Evolutionary conservation across 1,284 basidiomycete species (phyloP).

Genomic region (Coniferiporia sulphurascens): DNA sequence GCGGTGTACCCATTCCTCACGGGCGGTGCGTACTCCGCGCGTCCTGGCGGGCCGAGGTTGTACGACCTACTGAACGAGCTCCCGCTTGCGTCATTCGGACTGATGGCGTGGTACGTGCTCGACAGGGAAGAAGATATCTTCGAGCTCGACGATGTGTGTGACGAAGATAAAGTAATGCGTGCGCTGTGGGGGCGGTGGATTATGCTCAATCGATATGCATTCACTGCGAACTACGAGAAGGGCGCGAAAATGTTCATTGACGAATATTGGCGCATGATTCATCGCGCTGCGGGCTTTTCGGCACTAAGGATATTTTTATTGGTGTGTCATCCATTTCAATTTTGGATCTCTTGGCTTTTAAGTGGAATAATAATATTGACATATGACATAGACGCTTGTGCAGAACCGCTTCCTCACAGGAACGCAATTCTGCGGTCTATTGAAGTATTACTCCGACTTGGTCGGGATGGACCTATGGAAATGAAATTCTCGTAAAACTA

Average conservation of each 20-base stretch:
- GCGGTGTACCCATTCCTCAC: conserved; percentile 50
- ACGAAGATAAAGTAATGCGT: conserved; percentile 72
- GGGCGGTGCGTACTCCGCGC: conserved; percentile 50
- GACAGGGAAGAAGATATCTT: conserved; percentile 71
- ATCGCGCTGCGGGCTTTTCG: conserved; percentile 60
- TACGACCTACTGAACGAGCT: conserved; percentile 59
- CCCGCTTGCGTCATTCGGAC: conserved; percentile 53
- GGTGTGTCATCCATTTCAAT: conserved; percentile 32
- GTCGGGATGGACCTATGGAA: conserved; percentile 23
- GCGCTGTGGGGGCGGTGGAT: conserved; percentile 75
- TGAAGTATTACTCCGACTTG: conserved; percentile 43
- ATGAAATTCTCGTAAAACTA: not conserved
- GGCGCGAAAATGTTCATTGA: conserved; percentile 51
- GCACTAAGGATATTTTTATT: conserved; percentile 58
- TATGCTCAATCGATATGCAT: conserved; percentile 47
- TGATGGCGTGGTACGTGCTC: conserved; percentile 59
- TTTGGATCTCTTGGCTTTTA: not conserved
- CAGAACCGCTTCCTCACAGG: conserved; percentile 43
- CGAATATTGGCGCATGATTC: conserved; percentile 59
- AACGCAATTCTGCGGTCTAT: conserved; percentile 38
- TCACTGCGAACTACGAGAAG: conserved; percentile 49
- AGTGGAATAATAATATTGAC: not conserved
- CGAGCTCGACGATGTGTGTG: conserved; percentile 57
- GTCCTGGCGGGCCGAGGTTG: conserved; percentile 56
- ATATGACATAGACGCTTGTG: conserved; percentile 36